Conservation (phyloP, 1,139 yeast species). For the Kodamaea derodonti region DNA sequence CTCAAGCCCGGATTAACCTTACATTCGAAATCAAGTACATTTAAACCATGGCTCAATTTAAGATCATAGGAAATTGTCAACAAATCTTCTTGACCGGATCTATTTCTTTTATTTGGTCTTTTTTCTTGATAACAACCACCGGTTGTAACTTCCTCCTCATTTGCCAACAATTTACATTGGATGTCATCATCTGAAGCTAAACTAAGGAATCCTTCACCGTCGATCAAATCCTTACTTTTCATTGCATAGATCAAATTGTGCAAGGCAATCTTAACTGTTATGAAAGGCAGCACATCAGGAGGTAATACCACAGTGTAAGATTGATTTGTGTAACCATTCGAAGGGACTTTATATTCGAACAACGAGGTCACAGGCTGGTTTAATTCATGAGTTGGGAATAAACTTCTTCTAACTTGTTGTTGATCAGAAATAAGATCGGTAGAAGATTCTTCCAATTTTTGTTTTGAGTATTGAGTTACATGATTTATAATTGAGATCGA, state of each 20-base stretch:
- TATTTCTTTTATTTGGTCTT: slow-evolving; percentile 3
- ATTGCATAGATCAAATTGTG: slow-evolving; percentile 36
- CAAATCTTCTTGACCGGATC: slow-evolving; percentile 7
- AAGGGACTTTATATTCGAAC: slow-evolving; percentile 45
- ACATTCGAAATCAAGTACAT: slow-evolving; percentile 44
- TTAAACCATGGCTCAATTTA: slow-evolving; percentile 47
- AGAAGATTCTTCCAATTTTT: slow-evolving; percentile 19
- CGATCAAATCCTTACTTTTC: slow-evolving; percentile 29
- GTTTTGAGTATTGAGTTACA: slow-evolving; percentile 25
- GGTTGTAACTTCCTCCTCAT: slow-evolving; percentile 44
- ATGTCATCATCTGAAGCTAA: slow-evolving; percentile 33
- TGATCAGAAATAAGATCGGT: slow-evolving; percentile 17
- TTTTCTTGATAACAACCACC: slow-evolving; percentile 38
- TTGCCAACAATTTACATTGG: slow-evolving; percentile 42
- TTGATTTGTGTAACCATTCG: slow-evolving; percentile 42
- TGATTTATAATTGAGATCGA: slow-evolving; percentile 15
- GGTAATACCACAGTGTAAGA: slow-evolving; percentile 45
- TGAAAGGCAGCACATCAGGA: slow-evolving; percentile 39
- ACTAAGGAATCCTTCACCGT: slow-evolving; percentile 27
- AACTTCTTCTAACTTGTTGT: slow-evolving; percentile 25
- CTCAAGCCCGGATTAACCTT: slow-evolving; percentile 40
- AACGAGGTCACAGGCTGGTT: slow-evolving; percentile 17
- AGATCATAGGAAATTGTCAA: slow-evolving; percentile 45
- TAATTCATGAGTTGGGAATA: slow-evolving; percentile 32
- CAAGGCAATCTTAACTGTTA: slow-evolving; percentile 42